Base-by-base conservation (phyloP, 768 basidiomycete genomes). In the Flagelloscypha sp. region DNA sequence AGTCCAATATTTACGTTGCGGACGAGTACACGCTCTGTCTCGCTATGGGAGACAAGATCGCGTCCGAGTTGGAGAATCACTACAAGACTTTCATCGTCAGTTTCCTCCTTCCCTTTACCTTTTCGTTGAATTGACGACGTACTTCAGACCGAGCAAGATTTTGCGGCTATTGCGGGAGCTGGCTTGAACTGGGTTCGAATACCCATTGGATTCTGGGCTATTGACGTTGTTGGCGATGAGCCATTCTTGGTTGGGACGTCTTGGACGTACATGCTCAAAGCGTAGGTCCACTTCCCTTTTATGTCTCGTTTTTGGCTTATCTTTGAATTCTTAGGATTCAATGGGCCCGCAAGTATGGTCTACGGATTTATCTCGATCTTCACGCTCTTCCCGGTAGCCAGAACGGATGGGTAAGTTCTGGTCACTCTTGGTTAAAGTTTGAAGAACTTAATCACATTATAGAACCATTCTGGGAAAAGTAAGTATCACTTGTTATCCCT, bases 291-390 rank as follows among this genome's bases (percentile, higher is more conserved):
- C 36, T 36, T 38, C 23, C 7, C 21, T 8, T 8, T 18, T 7
- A 8, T 7, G 2, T 7, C 13, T 33, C 10, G 3, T 16, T 27
- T 38, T 7, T 30, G 67, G 63, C 27, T 75, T 79, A 57, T 70
- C 78, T 56, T 55, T 82, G 13, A 79, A 80, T 52, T 74, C 73
- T 18, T 38, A 63, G 61, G 12, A 72, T 94, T 42, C 61, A 72
- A 38, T 95, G 90, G 90, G 84, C 79, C n/a, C 70, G 89, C 47
- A 94, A 93, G 58, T 94, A 94, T 53, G 90, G 92, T 4, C 55
- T 94, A 32, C 76, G 90, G 29, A 85, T 94, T 44, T 82, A 84
- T 54, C 70, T 93, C 22, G 92, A 94, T 60, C 56, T 88, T 11
- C 78, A 82, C 42, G 59, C 76, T 19, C 63, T 84, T 18, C 78